A percentile compares a stretch with the other conserved stretches of the same genome.
These are phyloP conservation scores for Leccinum longicurvipes DNA, from an alignment of 768 basidiomycete genomes.

Conservation along the genomic window DNA sequence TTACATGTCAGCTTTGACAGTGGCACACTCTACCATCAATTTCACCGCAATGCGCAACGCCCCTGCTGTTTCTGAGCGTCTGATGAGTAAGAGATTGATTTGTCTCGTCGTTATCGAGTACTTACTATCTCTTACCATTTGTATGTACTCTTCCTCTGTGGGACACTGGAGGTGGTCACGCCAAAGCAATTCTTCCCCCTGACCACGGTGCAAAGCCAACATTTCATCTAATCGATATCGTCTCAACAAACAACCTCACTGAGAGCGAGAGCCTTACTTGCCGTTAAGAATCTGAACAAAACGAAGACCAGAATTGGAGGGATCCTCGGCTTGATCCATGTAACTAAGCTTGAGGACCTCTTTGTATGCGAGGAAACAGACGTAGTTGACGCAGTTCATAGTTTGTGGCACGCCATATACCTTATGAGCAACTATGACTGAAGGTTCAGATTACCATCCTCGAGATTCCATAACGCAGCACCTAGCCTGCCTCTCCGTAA, in stretches of 20 bases:
- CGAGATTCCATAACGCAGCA: slow-evolving; percentile 24
- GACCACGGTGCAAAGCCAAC: slow-evolving; percentile 87
- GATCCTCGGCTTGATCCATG: slow-evolving; percentile 2
- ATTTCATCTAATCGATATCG: slow-evolving; percentile 47
- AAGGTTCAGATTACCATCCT: background rate
- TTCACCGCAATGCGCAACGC: slow-evolving; percentile 88
- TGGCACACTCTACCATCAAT: slow-evolving; percentile 89
- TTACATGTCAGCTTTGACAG: slow-evolving; percentile 55
- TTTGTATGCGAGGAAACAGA: slow-evolving; percentile 90
- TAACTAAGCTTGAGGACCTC: slow-evolving; percentile 53
- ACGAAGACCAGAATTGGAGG: slow-evolving; percentile 34
- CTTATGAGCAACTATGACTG: slow-evolving; percentile 79
- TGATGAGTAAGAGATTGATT: background rate
- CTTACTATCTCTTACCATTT: slow-evolving; percentile 94
- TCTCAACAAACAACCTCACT: background rate
- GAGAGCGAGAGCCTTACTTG: slow-evolving; percentile 26
- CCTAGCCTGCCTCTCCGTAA: slow-evolving; percentile 83
- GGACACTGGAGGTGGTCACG: slow-evolving; percentile 87
- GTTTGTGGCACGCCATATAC: slow-evolving; percentile 96
- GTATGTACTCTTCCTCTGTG: slow-evolving; percentile 89
- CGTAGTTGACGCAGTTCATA: slow-evolving; percentile 95
- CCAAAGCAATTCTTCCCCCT: slow-evolving; percentile 92
- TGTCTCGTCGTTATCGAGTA: background rate
- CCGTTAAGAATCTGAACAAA: slow-evolving; percentile 76
- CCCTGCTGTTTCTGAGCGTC: slow-evolving; percentile 82